Base-by-base conservation (phyloP, 768 basidiomycete genomes). In the Kwoniella sp. region DNA sequence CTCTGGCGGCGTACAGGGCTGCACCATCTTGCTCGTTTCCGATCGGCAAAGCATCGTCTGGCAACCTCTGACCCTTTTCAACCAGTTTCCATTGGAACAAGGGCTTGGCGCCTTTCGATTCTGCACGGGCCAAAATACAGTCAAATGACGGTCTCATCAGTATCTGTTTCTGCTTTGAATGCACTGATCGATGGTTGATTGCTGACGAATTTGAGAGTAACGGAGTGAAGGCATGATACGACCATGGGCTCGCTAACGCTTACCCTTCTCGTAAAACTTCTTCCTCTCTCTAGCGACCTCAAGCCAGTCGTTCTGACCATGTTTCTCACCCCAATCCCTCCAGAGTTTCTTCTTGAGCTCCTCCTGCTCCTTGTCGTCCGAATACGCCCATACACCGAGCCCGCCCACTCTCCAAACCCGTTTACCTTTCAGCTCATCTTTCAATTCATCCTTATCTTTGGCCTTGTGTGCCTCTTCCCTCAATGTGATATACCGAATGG, bases 21-120 rank as follows among this genome's bases (percentile, higher is more conserved):
- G 67, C 57, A 8, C 73, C 73, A 49, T 69, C 68, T 29, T 66
- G 68, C 46, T 79, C 77, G 37, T 67, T 55, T 0, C 77, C 77
- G 2, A 77, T 73, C 22, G 74, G 73, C 17, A 79, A 63, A 26
- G 76, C 77, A 53, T 79, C 76, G n/a, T 40, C 48, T 19, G 74
- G 70, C 27, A 72, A 37, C 17, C 48, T 27, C 33, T 65, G 59
- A 13, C 74, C 72, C 29, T 64, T 55, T 46, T 75, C 69, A 21
- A 79, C 77, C 7, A 79, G 68, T 30, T 77, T 75, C 77, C 77
- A 79, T 55, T 55, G 64, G 55, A 77, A 56, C 25, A 73, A 60
- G 4, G 77, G 76, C 48, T 70, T 74, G 27, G 73, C 65, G 1
- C 71, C 77, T 44, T 63, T 55, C 4, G 70, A 62, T n/a, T 73